These are phyloP conservation scores for Pulveroboletus sp. DNA, from an alignment of 768 basidiomycete genomes.

Conservation along the genomic window DNA sequence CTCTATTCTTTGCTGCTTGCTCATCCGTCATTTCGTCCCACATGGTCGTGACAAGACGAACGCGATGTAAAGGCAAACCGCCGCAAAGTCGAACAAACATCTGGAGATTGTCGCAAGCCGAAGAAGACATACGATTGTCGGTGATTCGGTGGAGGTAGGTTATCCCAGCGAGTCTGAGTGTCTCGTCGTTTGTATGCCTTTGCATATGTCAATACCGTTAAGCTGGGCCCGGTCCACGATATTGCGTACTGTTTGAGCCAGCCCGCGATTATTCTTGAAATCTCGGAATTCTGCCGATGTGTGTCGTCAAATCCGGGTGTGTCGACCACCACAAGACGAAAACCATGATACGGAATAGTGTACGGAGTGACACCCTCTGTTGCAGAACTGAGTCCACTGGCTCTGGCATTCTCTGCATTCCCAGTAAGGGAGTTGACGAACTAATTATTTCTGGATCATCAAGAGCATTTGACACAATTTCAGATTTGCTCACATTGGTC, in stretches of 20 bases:
- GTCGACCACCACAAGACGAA: constrained; percentile 14
- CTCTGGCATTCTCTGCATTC: neutral
- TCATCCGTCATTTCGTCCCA: too few species aligned
- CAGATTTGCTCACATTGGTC: constrained; percentile 14
- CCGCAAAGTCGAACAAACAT: constrained; percentile 38
- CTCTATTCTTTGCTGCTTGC: too few species aligned
- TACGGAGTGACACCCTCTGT: constrained; percentile 9
- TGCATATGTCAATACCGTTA: neutral
- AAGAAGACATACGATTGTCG: constrained; percentile 33
- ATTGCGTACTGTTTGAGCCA: constrained; percentile 15
- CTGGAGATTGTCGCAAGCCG: constrained; percentile 27
- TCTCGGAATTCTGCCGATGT: constrained; percentile 9
- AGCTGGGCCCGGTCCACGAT: neutral
- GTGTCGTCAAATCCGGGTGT: constrained; percentile 23
- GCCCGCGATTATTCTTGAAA: constrained; percentile 8
- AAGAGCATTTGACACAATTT: neutral
- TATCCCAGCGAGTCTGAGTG: constrained; percentile 27
- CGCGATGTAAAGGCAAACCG: constrained; percentile 22
- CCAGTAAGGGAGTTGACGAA: constrained; percentile 14
- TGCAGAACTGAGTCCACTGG: constrained; percentile 7
- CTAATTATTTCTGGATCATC: neutral
- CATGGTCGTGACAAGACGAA: constrained; percentile 36
- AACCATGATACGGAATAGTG: neutral
- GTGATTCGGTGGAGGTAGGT: constrained; percentile 35
- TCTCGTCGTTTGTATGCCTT: constrained; percentile 6